Percentiles rank a stretch among this genome's conserved stretches.
These are phyloP conservation scores for Aureobasidium sp. DNA, from an alignment of 2,329 filamentous ascomycete species.

Conservation along the genomic window DNA sequence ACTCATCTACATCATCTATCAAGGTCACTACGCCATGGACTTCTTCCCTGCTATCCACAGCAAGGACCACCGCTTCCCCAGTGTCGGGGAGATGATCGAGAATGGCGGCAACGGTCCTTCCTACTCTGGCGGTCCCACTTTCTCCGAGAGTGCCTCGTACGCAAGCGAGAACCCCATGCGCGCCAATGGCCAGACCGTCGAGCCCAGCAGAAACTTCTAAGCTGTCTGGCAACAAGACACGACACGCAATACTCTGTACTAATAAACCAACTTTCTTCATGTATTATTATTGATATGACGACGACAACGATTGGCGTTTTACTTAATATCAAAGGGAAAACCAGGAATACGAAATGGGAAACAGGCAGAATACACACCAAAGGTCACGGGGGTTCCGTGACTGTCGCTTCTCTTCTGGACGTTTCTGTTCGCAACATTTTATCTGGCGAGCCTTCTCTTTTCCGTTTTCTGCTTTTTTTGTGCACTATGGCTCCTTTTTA, in stretches of 20 bases:
- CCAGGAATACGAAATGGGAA: background rate
- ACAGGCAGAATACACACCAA: background rate
- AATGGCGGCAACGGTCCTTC: conserved; percentile 23
- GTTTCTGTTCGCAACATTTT: background rate
- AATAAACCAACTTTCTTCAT: conserved; percentile 10
- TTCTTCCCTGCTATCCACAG: conserved; percentile 68
- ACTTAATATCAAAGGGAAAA: background rate
- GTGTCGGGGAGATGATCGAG: conserved; percentile 33
- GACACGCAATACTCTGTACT: background rate
- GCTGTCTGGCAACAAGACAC: background rate
- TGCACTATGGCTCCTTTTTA: background rate
- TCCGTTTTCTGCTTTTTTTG: background rate
- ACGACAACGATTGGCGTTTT: background rate
- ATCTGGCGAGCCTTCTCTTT: background rate
- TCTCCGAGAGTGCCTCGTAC: conserved; percentile 20
- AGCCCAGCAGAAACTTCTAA: conserved; percentile 18
- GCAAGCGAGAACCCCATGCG: conserved; percentile 20
- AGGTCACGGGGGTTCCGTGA: background rate
- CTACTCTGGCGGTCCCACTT: conserved; percentile 26
- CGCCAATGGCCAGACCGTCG: background rate
- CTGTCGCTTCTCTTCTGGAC: background rate
- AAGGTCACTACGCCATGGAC: conserved; percentile 80
- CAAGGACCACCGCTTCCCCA: conserved; percentile 34
- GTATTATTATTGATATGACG: conserved; percentile 4
- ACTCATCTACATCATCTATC: conserved; percentile 80